These are phyloP conservation scores for Entomortierella lignicola DNA, from an alignment of 192 early-diverging fungal genomes.

Conservation along the genomic window DNA sequence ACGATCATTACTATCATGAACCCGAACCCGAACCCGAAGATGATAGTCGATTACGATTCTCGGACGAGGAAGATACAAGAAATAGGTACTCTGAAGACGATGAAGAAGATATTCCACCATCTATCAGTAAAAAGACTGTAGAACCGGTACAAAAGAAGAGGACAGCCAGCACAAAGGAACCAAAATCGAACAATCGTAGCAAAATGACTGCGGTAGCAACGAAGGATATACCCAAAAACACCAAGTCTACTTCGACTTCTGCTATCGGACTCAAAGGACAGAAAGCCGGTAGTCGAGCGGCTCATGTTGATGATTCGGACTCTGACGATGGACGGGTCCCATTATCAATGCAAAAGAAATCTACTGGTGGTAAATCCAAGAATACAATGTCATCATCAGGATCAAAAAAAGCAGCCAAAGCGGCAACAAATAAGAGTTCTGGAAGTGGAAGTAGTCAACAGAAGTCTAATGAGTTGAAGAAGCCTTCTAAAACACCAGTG, in stretches of 20 bases:
- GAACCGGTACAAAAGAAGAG: background rate
- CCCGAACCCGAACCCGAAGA: background rate
- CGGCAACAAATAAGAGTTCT: background rate
- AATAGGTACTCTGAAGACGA: background rate
- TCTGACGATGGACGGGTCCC: background rate
- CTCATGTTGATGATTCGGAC: background rate
- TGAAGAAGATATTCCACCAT: background rate
- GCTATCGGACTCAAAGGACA: background rate
- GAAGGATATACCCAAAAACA: background rate
- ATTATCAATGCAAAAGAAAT: background rate
- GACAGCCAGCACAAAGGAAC: slow-evolving; percentile 1
- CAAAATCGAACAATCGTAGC: background rate
- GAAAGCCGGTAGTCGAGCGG: background rate
- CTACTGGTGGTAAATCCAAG: background rate
- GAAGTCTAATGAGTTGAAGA: background rate
- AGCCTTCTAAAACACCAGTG: background rate
- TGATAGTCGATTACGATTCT: slow-evolving; percentile 14
- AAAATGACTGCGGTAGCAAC: background rate
- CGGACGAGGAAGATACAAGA: slow-evolving; percentile 8
- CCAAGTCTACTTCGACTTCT: background rate
- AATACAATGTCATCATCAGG: background rate
- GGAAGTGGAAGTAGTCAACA: background rate
- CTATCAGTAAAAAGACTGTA: background rate
- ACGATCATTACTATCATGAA: slow-evolving; percentile 2
- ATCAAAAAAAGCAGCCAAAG: background rate